A percentile compares a stretch with the other conserved stretches of the same genome.
Conservation (phyloP, 768 basidiomycete genomes). For the Leccinum aurantiacum region DNA sequence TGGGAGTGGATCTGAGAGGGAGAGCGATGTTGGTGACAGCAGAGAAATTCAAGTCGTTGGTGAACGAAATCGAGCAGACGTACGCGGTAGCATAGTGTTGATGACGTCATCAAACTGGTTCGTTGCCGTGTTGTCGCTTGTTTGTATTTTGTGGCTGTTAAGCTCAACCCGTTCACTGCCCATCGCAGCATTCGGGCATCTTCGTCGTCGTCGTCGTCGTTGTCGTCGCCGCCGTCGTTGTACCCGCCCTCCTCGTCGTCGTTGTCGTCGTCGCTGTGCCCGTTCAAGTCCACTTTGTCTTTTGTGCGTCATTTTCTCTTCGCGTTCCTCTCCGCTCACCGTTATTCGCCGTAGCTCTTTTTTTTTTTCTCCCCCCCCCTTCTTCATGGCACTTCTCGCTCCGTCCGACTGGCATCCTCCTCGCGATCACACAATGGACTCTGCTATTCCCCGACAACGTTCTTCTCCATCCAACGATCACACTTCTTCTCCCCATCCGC, state of each 20-base stretch:
- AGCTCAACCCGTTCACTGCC: neutral
- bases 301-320: neutral
- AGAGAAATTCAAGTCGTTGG: conserved; percentile 41
- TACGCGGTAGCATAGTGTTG: conserved; percentile 25
- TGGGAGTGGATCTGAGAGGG: conserved; percentile 70
- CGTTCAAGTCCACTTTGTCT: conserved; percentile 2
- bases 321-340: neutral
- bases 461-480: conserved; percentile 61
- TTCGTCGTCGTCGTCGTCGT: neutral
- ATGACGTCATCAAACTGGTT: neutral
- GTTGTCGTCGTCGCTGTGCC: neutral
- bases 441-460: conserved; percentile 54
- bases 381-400: conserved; percentile 77
- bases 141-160: conserved; percentile 20
- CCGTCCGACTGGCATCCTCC: conserved; percentile 73
- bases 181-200: neutral
- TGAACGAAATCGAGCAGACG: conserved; percentile 37
- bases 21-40: conserved; percentile 62
- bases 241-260: neutral
- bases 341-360: neutral
- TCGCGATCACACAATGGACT: conserved; percentile 62
- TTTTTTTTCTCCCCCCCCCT: neutral
- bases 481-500: conserved; percentile 31
- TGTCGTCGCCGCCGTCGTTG: neutral
- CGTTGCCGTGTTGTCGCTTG: conserved; percentile 14